Conservation (phyloP, 108 stramenopile species). For the Bacterosira constricta region DNA sequence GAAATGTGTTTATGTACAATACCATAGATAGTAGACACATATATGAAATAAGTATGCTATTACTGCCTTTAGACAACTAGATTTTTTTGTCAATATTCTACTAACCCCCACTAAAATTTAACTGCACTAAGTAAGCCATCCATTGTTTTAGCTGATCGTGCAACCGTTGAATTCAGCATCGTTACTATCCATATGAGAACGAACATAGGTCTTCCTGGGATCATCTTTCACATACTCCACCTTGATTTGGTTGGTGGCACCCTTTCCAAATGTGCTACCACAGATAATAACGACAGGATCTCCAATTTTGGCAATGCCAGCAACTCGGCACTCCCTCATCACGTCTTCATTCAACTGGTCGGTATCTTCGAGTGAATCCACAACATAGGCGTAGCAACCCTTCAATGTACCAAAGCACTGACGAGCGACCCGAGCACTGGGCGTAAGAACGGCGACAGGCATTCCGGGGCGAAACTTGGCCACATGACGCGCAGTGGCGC, state of each 20-base stretch:
- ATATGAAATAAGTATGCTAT: no score
- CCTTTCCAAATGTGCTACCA: conserved; percentile 43
- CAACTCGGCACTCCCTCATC: conserved; percentile 53
- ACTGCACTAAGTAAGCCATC: neutral
- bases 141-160: conserved; percentile 8
- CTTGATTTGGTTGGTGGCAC: conserved; percentile 44
- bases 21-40: no score
- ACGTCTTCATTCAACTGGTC: conserved; percentile 64
- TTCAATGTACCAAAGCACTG: conserved; percentile 63
- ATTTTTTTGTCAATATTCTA: no score
- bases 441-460: conserved; percentile 56
- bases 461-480: conserved; percentile 73
- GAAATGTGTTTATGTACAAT: no score
- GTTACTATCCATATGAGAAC: conserved; percentile 24
- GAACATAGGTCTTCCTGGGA: neutral
- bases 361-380: conserved; percentile 61
- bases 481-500: conserved; percentile 78
- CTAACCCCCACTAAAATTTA: no score
- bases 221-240: conserved; percentile 21
- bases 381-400: conserved; percentile 54
- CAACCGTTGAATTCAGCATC: conserved; percentile 46
- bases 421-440: conserved; percentile 53
- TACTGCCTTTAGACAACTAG: no score
- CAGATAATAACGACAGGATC: conserved; percentile 71
- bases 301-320: conserved; percentile 68